phyloP scores from a whole-genome alignment of 148 eudicot genomes.

The Rhododendron griersonianum region DNA sequence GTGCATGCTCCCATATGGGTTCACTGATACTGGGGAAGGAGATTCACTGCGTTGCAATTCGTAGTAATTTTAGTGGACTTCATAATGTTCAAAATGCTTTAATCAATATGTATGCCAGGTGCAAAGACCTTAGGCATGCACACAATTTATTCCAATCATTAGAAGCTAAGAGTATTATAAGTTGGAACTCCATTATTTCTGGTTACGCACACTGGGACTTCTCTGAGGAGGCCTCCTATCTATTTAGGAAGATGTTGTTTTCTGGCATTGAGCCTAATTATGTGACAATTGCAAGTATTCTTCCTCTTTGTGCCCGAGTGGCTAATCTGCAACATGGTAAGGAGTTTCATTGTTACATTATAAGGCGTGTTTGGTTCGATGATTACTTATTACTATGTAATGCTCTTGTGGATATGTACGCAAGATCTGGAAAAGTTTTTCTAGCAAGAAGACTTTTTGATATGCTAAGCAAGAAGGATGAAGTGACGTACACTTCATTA shows the following conservation, averaged over 20 bases:
- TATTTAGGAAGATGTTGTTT: constrained; percentile 71
- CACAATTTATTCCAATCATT: constrained; percentile 42
- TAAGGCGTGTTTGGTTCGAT: constrained; percentile 40
- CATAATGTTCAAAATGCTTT: constrained; percentile 66
- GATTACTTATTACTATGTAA: constrained; percentile 54
- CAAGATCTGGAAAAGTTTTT: constrained; percentile 59
- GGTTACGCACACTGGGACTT: constrained; percentile 54
- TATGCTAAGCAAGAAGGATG: constrained; percentile 44
- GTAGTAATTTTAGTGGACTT: constrained; percentile 37
- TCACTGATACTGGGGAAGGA: constrained; percentile 48
- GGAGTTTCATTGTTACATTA: constrained; percentile 71
- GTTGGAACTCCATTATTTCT: constrained; percentile 87
- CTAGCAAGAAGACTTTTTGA: constrained; percentile 56
- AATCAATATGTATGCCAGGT: constrained; percentile 76
- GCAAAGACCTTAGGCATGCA: constrained; percentile 63
- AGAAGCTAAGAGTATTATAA: constrained; percentile 44
- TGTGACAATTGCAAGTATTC: constrained; percentile 68
- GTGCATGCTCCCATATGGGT: constrained; percentile 71
- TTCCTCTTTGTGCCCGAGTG: constrained; percentile 68
- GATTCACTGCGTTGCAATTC: constrained; percentile 61
- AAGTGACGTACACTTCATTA: constrained; percentile 70
- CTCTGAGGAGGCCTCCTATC: constrained; percentile 63
- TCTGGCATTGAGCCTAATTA: constrained; percentile 60
- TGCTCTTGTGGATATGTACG: constrained; percentile 72
- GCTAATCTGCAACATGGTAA: constrained; percentile 70